These are phyloP conservation scores for Aspergillus nomiae DNA, from an alignment of 2,329 filamentous ascomycete genomes.

Conservation along the genomic window DNA sequence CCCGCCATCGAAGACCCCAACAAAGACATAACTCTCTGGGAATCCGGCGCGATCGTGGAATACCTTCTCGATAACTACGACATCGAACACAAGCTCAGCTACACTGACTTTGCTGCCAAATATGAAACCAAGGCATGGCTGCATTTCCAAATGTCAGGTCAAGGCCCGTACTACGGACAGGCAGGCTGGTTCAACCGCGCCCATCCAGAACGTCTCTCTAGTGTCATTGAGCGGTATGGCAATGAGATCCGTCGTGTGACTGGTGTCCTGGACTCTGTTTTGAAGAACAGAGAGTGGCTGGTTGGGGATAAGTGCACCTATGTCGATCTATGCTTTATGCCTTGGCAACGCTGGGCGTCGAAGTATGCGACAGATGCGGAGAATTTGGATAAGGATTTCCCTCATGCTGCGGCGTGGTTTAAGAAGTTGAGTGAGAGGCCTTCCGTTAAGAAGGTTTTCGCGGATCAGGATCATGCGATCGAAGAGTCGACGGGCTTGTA, in stretches of 20 bases:
- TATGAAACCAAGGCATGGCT: slow-evolving; percentile 42
- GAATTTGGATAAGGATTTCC: background rate
- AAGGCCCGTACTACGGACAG: slow-evolving; percentile 52
- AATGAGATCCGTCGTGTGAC: slow-evolving; percentile 46
- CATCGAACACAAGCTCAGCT: slow-evolving; percentile 35
- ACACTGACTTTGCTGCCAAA: slow-evolving; percentile 27
- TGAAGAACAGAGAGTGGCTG: slow-evolving; percentile 36
- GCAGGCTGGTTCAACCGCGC: slow-evolving; percentile 43
- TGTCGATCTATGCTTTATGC: slow-evolving; percentile 35
- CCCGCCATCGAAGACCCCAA: slow-evolving; percentile 35
- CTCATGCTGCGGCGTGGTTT: background rate
- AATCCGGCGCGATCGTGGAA: slow-evolving; percentile 46
- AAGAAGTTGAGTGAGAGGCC: background rate
- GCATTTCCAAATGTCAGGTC: slow-evolving; percentile 46
- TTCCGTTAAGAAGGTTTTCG: background rate
- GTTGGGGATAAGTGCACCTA: slow-evolving; percentile 46
- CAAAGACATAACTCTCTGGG: slow-evolving; percentile 41
- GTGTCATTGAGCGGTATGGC: slow-evolving; percentile 46
- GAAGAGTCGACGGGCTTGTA: slow-evolving; percentile 8
- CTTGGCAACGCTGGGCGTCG: background rate
- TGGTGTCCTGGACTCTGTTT: slow-evolving; percentile 46
- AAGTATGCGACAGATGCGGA: background rate
- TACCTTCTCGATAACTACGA: slow-evolving; percentile 48
- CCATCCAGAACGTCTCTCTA: slow-evolving; percentile 43
- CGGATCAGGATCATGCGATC: background rate